Percentiles rank a stretch among this genome's conserved stretches.
These are phyloP conservation scores for Ceratocystis cubensis DNA, from an alignment of 2,329 filamentous ascomycete genomes.

Conservation along the genomic window DNA sequence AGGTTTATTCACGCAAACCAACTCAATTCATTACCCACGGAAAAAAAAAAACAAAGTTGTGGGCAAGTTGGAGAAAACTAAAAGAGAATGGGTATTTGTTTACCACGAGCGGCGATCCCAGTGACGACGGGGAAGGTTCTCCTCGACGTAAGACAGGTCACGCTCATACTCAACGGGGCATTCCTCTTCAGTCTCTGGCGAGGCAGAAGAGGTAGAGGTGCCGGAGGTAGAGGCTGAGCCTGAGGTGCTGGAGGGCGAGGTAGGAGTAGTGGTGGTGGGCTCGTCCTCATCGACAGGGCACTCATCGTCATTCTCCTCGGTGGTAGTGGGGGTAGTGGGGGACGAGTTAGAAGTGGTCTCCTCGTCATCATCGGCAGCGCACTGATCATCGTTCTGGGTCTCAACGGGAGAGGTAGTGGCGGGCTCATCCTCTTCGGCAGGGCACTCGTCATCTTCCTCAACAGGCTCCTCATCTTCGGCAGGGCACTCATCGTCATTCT, in stretches of 20 bases:
- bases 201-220: background rate
- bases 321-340: background rate
- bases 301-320: constrained; percentile 11
- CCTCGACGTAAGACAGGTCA: constrained; percentile 14
- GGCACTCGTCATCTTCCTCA: constrained; percentile 10
- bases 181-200: constrained; percentile 1
- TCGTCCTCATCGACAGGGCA: constrained; percentile 7
- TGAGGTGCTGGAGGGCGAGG: background rate
- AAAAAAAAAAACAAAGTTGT: background rate
- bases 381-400: constrained; percentile 4
- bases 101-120: constrained; percentile 20
- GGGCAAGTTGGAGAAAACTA: background rate
- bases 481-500: background rate
- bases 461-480: constrained; percentile 7
- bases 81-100: background rate
- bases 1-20: background rate
- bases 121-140: constrained; percentile 12
- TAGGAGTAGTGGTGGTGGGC: constrained; percentile 8
- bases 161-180: constrained; percentile 16
- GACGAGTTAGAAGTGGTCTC: background rate
- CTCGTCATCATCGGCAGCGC: constrained; percentile 7
- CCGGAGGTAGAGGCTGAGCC: background rate
- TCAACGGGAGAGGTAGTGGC: background rate
- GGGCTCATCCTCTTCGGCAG: constrained; percentile 7
- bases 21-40: background rate